Percentiles rank a stretch among this genome's conserved stretches.
phyloP scores from a whole-genome alignment of 2,329 filamentous ascomycete genomes.

The Aspergillus phoenicis region DNA sequence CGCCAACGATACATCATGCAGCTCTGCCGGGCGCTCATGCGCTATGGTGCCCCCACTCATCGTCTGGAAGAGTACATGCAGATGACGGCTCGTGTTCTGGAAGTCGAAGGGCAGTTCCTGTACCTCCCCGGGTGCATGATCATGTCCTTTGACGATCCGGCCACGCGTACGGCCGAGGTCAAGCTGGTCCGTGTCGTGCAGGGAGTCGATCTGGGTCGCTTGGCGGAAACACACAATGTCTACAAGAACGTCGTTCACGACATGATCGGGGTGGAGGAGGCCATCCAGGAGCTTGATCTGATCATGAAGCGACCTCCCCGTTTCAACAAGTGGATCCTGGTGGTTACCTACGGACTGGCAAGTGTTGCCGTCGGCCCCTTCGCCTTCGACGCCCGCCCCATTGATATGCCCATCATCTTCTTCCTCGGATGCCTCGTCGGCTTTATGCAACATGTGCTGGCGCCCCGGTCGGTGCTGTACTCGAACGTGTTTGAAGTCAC shows the following conservation, averaged over 20 bases:
- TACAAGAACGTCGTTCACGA: slow-evolving; percentile 51
- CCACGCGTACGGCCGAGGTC: slow-evolving; percentile 48
- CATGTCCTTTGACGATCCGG: slow-evolving; percentile 69
- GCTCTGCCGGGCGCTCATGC: slow-evolving; percentile 83
- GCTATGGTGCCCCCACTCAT: slow-evolving; percentile 87
- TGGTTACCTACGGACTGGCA: slow-evolving; percentile 72
- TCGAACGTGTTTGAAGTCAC: slow-evolving; percentile 66
- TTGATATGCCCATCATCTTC: slow-evolving; percentile 77
- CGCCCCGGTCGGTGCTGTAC: slow-evolving; percentile 70
- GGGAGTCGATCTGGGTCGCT: slow-evolving; percentile 45
- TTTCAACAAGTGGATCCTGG: slow-evolving; percentile 54
- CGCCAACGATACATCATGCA: slow-evolving; percentile 82
- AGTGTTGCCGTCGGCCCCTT: slow-evolving; percentile 76
- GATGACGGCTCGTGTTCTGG: slow-evolving; percentile 81
- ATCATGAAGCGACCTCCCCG: slow-evolving; percentile 62
- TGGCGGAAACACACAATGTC: slow-evolving; percentile 45
- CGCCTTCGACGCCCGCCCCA: slow-evolving; percentile 71
- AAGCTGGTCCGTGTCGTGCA: slow-evolving; percentile 44
- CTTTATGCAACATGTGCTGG: slow-evolving; percentile 70
- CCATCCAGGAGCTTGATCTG: slow-evolving; percentile 40
- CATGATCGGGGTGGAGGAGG: slow-evolving; percentile 46
- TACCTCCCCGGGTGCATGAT: slow-evolving; percentile 60
- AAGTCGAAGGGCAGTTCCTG: slow-evolving; percentile 84
- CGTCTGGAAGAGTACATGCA: slow-evolving; percentile 85
- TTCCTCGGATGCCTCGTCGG: slow-evolving; percentile 73